Base-by-base conservation (phyloP, 83 land plant species). In the Diphasiastrum complanatum region DNA sequence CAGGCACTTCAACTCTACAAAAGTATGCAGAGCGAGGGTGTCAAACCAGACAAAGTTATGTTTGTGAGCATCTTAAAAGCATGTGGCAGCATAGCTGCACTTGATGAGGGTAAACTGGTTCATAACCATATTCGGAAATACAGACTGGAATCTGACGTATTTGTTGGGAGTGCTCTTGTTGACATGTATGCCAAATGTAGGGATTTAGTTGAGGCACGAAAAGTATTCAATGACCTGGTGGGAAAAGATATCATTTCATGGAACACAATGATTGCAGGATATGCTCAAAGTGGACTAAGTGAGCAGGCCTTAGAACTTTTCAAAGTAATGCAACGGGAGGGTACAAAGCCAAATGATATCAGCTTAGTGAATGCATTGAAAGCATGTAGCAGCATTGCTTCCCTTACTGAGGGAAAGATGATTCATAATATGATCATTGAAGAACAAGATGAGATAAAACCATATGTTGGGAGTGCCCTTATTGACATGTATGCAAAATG, bases 151-250 rank as follows among this genome's bases (percentile, higher is more conserved):
- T 26, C 31, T 5, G 71, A 53, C 11, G 27, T 32, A 30, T 52
- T 61, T 52, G 47, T 76, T 6, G 45, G 50, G 2, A 64, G 40
- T 41, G 31, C 61, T 27, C 18, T 76, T 27, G 8, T 76, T 26
- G 50, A 34, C 29, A 33, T 76, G 76, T 76, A 76, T 54, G 65
- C 71, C 12, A 66, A 52, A 33, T 71, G 62, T n/a, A 70, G 60
- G 22, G 25, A 40, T 30, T 24, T 50, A 19, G 35, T 35, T 12
- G 61, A 51, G 18, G 66, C 66, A 4, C 10, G 63, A 20, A 23
- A 10, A 22, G 27, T 51, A 3, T 33, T 63, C 24, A 35, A 63
- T 50, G 23, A 16, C 14, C 29, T 26, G 53, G 38, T 51, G 38
- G 50, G 14, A 51, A 65, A 12, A 2, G 27, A 30, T 25, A 28